Base-by-base conservation (phyloP, 768 basidiomycete genomes). In the Auriscalpium orientale region DNA sequence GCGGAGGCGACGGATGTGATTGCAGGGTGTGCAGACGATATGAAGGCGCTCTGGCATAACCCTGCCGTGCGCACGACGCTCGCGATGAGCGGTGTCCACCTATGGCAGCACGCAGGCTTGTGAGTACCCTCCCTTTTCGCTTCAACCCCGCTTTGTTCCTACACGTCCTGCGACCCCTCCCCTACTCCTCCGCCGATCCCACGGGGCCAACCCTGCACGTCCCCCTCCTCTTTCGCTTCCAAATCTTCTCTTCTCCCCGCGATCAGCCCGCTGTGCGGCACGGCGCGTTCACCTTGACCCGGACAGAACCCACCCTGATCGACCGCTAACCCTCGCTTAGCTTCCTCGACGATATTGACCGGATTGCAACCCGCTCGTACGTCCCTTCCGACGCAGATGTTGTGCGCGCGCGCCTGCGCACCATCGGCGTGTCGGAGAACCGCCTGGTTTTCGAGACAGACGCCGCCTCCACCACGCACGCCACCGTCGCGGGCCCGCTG, bases 351-450 rank as follows among this genome's bases (percentile, higher is more conserved):
- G 87, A 90, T 57, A 70, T 84, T 2, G 70, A 70, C 18, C 78
- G 87, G 18, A 82, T 91, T 11, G 77, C 81, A 0, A 70, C 70
- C 3, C 60, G 69, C 0, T 69, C 76, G 28, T 90, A 87, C 67
- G 68, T 75, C 28, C 89, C 89, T 0, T 79, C 79, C 1, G 83
- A 90, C 60, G 84, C 74, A 52, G 86, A 90, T 62, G 85, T 89
- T 54, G 79, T 89, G 20, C 79, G 87, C 20, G 87, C 88, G 2
- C 75, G 88, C 49, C 73, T 91, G 55, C 76, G 83, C 22, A 91
- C 88, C 1, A 73, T 86, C 53, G 88, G 88, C 1, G 80, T 88
- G 2, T 83, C 88, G 55, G 88, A 91, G 64, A 82, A 89, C 59
- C 71, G 76, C 9, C 82, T 88, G 56, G 64, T 76, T 21, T 71